A percentile compares a stretch with the other conserved stretches of the same genome.
Evolutionary conservation across 345 rosid genomes (phyloP).

Genomic region (Zanthoxylum bungeanum): DNA sequence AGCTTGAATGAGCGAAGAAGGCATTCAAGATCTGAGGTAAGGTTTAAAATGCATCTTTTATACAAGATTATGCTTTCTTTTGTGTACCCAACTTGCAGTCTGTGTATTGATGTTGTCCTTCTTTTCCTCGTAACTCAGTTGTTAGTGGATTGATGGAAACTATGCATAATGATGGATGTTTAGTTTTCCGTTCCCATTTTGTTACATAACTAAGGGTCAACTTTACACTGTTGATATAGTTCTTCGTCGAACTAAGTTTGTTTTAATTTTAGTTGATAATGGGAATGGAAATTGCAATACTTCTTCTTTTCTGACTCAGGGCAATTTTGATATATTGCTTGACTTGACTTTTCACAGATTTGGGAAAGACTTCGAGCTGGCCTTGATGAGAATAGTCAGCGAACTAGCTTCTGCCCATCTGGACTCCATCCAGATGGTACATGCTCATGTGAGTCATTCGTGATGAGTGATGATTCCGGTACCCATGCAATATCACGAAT

Average conservation of each 20-base stretch:
- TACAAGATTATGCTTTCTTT: background rate
- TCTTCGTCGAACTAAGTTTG: background rate
- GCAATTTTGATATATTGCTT: conserved; percentile 1
- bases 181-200: background rate
- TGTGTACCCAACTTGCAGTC: background rate
- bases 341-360: conserved; percentile 32
- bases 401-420: conserved; percentile 47
- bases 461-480: conserved; percentile 43
- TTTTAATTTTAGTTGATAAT: background rate
- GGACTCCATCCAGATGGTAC: conserved; percentile 60
- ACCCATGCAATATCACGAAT: conserved; percentile 63
- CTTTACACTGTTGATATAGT: background rate
- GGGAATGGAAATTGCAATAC: background rate
- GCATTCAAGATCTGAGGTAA: conserved; percentile 64
- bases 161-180: background rate
- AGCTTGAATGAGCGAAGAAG: conserved; percentile 46
- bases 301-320: background rate
- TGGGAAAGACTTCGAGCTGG: conserved; percentile 63
- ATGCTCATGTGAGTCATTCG: conserved; percentile 58
- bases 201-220: background rate
- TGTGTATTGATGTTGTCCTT: background rate
- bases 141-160: background rate
- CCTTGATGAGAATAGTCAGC: conserved; percentile 38
- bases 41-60: background rate
- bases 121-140: background rate